Conservation (phyloP, 2,329 filamentous ascomycete genomes). For the Zasmidium citrigriseum region DNA sequence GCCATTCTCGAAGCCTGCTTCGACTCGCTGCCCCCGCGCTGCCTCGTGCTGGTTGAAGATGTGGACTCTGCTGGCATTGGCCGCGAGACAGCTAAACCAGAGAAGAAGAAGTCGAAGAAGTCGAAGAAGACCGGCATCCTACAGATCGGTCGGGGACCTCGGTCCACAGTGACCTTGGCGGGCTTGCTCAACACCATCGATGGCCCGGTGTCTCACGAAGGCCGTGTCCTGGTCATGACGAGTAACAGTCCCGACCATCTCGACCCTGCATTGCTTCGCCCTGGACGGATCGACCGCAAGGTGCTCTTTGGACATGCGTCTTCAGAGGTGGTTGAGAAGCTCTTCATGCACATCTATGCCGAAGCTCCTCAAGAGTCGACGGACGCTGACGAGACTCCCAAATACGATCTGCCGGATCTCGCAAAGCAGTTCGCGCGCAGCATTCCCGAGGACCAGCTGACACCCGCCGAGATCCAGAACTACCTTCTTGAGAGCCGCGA, state of each 20-base stretch:
- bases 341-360: conserved; percentile 40
- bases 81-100: conserved; percentile 70
- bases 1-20: conserved; percentile 96
- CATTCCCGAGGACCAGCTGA: conserved; percentile 47
- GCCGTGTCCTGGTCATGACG: conserved; percentile 76
- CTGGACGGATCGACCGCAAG: conserved; percentile 69
- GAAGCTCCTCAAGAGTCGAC: not conserved
- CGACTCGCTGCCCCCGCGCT: conserved; percentile 97
- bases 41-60: conserved; percentile 98
- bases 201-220: conserved; percentile 74
- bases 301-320: conserved; percentile 57
- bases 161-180: conserved; percentile 61
- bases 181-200: conserved; percentile 81
- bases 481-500: conserved; percentile 51
- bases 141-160: not conserved
- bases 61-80: conserved; percentile 92
- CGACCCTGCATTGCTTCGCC: conserved; percentile 71
- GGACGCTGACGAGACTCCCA: not conserved
- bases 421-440: conserved; percentile 45
- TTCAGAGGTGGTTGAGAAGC: conserved; percentile 37
- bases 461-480: conserved; percentile 53
- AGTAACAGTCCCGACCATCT: conserved; percentile 73
- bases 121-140: not conserved
- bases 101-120: conserved; percentile 2
- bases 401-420: conserved; percentile 36